These are phyloP conservation scores for Talaromyces sp. DNA, from an alignment of 2,329 filamentous ascomycete species.

Conservation along the genomic window DNA sequence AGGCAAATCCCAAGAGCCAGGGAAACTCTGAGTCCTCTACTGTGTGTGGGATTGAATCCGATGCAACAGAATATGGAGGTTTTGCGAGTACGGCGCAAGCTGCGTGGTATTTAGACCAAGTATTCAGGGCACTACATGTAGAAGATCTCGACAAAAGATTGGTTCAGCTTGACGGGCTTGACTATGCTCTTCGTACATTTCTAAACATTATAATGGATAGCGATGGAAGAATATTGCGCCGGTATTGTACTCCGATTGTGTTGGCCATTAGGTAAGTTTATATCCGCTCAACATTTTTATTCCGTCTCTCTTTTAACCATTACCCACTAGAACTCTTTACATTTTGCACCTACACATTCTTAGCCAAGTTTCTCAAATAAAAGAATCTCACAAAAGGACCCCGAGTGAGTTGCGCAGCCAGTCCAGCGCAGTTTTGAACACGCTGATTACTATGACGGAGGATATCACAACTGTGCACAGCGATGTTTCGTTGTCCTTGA, in stretches of 20 bases:
- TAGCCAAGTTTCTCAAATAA: conserved; percentile 3
- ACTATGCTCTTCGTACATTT: conserved; percentile 10
- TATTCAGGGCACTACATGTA: conserved; percentile 14
- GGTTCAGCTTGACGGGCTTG: conserved; percentile 13
- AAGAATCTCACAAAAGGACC: conserved; percentile 1
- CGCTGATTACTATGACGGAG: conserved; percentile 18
- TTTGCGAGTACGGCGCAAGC: conserved; percentile 21
- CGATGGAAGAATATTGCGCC: background rate
- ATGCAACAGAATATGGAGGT: conserved; percentile 9
- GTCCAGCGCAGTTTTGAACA: conserved; percentile 18
- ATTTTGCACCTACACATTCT: conserved; percentile 16
- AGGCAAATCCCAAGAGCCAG: background rate
- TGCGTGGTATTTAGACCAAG: conserved; percentile 20
- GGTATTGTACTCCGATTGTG: conserved; percentile 16
- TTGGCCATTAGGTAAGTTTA: conserved; percentile 16
- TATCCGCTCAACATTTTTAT: background rate
- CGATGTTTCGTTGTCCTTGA: background rate
- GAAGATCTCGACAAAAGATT: conserved; percentile 11
- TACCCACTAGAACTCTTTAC: conserved; percentile 14
- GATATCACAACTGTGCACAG: conserved; percentile 15
- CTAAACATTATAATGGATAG: conserved; percentile 12
- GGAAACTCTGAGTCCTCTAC: background rate
- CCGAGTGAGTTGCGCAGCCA: conserved; percentile 9
- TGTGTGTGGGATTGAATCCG: background rate
- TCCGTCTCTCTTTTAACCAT: background rate